Evolutionary conservation across 257 asterid genomes (phyloP), one percentile per base, ranked within the genome.

Genomic region (Solanum dulcamara): DNA sequence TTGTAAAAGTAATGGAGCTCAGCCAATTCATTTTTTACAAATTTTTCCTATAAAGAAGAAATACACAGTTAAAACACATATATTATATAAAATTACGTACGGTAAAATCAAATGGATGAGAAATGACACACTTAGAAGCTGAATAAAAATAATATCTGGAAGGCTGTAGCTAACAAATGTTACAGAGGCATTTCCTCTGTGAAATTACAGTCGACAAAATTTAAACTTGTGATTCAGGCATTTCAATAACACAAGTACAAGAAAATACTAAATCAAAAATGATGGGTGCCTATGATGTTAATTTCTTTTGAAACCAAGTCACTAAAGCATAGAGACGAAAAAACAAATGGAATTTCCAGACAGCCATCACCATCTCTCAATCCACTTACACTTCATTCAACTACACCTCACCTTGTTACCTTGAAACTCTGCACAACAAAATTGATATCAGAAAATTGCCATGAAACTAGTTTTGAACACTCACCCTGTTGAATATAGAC

Each of bases 381-480:
- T 77, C 62, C 60, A 15, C 37, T 9, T 26, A 18, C 82, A 77
- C 60, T 17, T 77, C 62, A 48, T 46, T 77, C 83, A 77, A 9
- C 62, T 46, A 28, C 10, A 48, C 38, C 55, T 92, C 87, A 93
- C 79, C 90, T 90, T 0, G 94, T 90, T 30, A 90, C 94, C 89
- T 88, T 92, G 92, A 32, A 93, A 88, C 90, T 88, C 96, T 92
- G 91, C 91, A 88, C 77, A 53, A 35, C 81, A 15, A 55, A 35
- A 40, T 0, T 4, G 32, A 33, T 11, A 60, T 10, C 8, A 32
- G 33, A 26, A 42, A 60, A 12, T 48, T 33, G 46, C 32, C 18
- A 83, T 37, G n/a, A 4, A 28, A 44, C 24, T 15, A 60, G 33
- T 66, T 22, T 35, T 14, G 13, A 53, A 80, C 48, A 26, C 26